A percentile compares a stretch with the other conserved stretches of the same genome.
phyloP scores from a whole-genome alignment of 495 filamentous ascomycete genomes.

The Podospora appendiculata region DNA sequence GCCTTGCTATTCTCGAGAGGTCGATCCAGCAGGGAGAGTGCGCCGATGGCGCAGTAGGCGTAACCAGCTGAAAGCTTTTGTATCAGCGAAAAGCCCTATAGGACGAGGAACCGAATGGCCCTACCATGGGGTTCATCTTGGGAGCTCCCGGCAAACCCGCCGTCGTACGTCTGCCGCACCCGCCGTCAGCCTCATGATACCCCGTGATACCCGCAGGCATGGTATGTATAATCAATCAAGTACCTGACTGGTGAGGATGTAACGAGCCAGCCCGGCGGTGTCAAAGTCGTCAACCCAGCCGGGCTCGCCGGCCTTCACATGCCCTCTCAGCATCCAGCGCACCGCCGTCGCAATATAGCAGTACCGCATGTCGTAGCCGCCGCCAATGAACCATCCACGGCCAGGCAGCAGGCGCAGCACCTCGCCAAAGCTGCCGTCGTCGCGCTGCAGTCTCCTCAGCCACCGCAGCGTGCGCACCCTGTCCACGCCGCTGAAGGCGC shows the following conservation, averaged over 20 bases:
- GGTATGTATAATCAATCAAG: not conserved
- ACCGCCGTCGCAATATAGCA: conserved; percentile 76
- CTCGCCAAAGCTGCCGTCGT: conserved; percentile 90
- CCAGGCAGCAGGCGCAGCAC: conserved; percentile 45
- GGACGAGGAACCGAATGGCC: conserved; percentile 10
- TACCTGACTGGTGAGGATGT: conserved; percentile 52
- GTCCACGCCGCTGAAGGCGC: conserved; percentile 48
- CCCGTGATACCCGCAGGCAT: conserved; percentile 9
- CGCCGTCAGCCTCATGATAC: conserved; percentile 6
- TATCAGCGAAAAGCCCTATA: not conserved
- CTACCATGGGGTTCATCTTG: conserved; percentile 84
- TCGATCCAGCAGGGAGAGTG: conserved; percentile 62
- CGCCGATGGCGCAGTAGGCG: conserved; percentile 75
- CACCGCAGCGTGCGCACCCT: conserved; percentile 60
- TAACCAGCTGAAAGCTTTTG: conserved; percentile 56
- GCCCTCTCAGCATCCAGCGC: conserved; percentile 72
- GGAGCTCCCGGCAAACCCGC: conserved; percentile 74
- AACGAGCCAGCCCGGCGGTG: conserved; percentile 57
- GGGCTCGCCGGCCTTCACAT: conserved; percentile 41
- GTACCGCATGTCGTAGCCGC: conserved; percentile 77
- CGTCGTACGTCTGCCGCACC: conserved; percentile 68
- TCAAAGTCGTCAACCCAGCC: conserved; percentile 63
- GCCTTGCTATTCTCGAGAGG: conserved; percentile 23
- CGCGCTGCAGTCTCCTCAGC: conserved; percentile 69
- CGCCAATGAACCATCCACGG: conserved; percentile 50